Base-by-base conservation (phyloP, 805 yeast species). In the Metschnikowia bowlesiae region DNA sequence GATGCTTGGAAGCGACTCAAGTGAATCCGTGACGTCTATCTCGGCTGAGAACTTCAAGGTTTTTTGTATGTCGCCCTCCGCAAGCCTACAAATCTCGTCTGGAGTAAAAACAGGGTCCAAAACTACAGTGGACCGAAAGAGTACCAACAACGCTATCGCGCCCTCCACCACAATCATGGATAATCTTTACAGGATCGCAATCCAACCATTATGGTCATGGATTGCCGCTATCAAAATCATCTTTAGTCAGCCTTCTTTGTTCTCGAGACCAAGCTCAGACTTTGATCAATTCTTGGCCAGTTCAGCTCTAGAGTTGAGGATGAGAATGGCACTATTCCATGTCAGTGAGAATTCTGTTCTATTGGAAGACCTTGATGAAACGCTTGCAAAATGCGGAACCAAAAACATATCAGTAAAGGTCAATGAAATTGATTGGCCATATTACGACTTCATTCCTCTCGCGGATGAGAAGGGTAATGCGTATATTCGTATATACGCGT, bases 161-260 rank as follows among this genome's bases (percentile, higher is more conserved):
- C 53, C 60, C 4, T 58, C 62, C 4, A 58, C 62, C 8, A 58
- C 61, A 11, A 57, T 58, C 26, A 57, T 58, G 56, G 62, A 58
- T 46, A 53, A 49, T 37, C 49, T 53, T 16, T 55, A 50, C 35
- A 55, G 60, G 6, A 57, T 64, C 5, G 58, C 60, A 8, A 54
- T 62, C 13, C 78, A 73, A 54, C 77, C 78, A 9, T 62, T 73
- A 39, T 73, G 78, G 78, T 66, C 74, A 1, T 59, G 72, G 50
- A 52, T 73, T 14, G 77, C 78, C 2, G 76, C 74, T 0, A 54
- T 64, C 26, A 72, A 71, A 43, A 62, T 71, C 8, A 54, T 72
- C 6, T 39, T 62, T 13, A 56, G 53, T 28, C 58, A 60, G 29
- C 69, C 75, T 1, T 53, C 54, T 14, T 56, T 67, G 6, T 73